These are phyloP conservation scores for Prunus mume DNA, from an alignment of 306 rosid genomes.

Conservation along the genomic window DNA sequence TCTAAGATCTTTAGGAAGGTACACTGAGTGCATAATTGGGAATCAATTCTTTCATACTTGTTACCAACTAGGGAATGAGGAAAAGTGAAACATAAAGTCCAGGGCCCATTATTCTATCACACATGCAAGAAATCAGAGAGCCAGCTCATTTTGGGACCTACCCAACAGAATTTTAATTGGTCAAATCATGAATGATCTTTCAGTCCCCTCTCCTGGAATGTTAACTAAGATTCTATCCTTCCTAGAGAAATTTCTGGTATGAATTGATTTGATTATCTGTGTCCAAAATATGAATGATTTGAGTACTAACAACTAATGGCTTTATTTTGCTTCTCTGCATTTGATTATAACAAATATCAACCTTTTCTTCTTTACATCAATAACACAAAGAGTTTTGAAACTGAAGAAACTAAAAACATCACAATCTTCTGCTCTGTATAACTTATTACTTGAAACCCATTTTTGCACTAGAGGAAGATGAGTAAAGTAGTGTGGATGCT, in stretches of 20 bases:
- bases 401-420: constrained; percentile 15
- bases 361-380: constrained; percentile 29
- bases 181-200: constrained; percentile 17
- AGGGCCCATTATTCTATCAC: constrained; percentile 12
- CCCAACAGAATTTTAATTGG: neutral
- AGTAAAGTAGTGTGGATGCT: constrained; percentile 51
- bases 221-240: constrained; percentile 6
- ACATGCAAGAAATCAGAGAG: constrained; percentile 16
- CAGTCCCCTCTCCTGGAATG: neutral
- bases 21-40: constrained; percentile 1
- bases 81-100: neutral
- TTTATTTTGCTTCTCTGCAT: constrained; percentile 19
- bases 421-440: constrained; percentile 6
- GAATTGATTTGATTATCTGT: neutral
- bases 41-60: constrained; percentile 11
- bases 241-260: neutral
- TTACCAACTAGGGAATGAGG: constrained; percentile 7
- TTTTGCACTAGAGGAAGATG: constrained; percentile 36
- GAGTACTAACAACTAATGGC: neutral
- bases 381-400: constrained; percentile 15
- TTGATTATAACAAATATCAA: constrained; percentile 24
- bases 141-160: constrained; percentile 18
- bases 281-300: constrained; percentile 8
- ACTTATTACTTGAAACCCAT: constrained; percentile 22
- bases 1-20: constrained; percentile 22